phyloP scores from a whole-genome alignment of 768 basidiomycete species.

The Boletus edulis region DNA sequence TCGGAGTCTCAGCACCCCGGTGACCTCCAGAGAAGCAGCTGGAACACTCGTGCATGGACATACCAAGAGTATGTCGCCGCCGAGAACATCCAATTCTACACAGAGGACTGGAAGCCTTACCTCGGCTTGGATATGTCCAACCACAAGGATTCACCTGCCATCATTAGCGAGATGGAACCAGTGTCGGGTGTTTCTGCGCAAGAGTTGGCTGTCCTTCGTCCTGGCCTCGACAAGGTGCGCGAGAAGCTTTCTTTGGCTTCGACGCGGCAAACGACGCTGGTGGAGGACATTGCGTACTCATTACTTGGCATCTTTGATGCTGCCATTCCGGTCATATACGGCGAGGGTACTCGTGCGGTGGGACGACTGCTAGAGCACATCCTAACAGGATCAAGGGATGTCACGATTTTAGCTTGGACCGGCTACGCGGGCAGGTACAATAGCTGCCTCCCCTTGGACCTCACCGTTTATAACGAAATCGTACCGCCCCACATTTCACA shows the following conservation, averaged over 20 bases:
- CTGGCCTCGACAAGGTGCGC: constrained; percentile 10
- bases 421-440: constrained; percentile 3
- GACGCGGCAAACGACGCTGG: constrained; percentile 1
- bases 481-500: background rate
- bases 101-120: constrained; percentile 14
- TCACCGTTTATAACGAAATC: background rate
- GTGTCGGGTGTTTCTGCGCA: background rate
- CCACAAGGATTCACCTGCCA: constrained; percentile 5
- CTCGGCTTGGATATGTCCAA: background rate
- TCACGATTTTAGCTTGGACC: constrained; percentile 16
- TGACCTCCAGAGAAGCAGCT: constrained; percentile 2
- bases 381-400: constrained; percentile 6
- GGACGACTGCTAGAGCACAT: constrained; percentile 16
- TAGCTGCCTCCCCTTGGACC: constrained; percentile 6
- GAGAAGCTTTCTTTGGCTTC: constrained; percentile 20
- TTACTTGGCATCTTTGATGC: constrained; percentile 12
- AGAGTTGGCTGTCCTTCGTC: background rate
- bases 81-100: constrained; percentile 11
- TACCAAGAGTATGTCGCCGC: constrained; percentile 16
- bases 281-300: constrained; percentile 15
- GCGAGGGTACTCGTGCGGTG: constrained; percentile 9
- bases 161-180: constrained; percentile 10
- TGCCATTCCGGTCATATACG: constrained; percentile 9
- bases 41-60: constrained; percentile 15
- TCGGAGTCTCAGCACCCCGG: background rate